These are phyloP conservation scores for Urochloa ruziziensis DNA, from an alignment of 176 grass and related monocot genomes.

Conservation along the genomic window DNA sequence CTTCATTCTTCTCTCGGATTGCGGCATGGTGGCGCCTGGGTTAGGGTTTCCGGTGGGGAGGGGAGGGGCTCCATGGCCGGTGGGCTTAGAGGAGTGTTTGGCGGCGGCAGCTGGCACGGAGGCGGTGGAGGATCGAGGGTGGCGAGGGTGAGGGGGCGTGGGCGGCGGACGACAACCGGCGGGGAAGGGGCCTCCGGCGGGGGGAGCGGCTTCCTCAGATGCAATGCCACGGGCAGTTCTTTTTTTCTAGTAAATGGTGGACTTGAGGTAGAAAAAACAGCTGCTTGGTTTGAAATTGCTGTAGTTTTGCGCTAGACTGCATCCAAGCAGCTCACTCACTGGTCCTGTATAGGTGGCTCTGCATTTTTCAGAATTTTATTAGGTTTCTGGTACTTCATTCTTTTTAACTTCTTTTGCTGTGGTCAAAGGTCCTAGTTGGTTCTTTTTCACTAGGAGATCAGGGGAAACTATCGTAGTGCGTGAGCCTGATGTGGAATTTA, in stretches of 20 bases:
- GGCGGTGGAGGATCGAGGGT: no score
- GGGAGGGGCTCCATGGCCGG: no score
- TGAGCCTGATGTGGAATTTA: neutral
- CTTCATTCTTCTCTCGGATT: no score
- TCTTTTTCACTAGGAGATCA: neutral
- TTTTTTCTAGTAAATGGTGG: neutral
- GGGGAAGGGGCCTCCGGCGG: no score
- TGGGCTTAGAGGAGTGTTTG: no score
- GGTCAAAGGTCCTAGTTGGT: neutral
- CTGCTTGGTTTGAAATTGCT: neutral
- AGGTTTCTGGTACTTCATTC: neutral
- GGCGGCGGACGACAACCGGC: no score
- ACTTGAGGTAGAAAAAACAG: neutral
- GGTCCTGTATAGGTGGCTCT: neutral
- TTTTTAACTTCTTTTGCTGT: neutral
- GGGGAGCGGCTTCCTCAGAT: no score
- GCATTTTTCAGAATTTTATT: constrained; percentile 19
- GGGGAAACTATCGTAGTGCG: neutral
- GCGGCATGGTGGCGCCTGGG: no score
- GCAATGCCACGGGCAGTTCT: neutral
- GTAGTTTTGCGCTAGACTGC: constrained; percentile 4
- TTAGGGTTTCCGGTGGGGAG: no score
- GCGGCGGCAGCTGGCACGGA: no score
- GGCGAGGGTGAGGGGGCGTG: no score
- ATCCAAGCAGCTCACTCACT: neutral